Percentiles rank a stretch among this genome's conserved stretches.
These are phyloP conservation scores for Macrolepiota fuliginosa DNA, from an alignment of 768 basidiomycete species.

Conservation along the genomic window DNA sequence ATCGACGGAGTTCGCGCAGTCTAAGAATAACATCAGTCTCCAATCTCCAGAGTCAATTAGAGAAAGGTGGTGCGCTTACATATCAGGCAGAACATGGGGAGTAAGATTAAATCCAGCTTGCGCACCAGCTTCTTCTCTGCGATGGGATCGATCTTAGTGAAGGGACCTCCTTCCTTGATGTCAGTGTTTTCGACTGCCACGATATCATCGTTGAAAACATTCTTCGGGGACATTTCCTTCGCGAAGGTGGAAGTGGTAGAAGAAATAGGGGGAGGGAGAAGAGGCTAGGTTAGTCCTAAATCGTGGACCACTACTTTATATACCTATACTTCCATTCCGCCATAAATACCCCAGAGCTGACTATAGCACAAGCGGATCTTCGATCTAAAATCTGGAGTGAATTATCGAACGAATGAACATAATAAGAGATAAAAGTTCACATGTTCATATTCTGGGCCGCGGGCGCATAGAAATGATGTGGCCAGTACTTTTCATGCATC, in stretches of 20 bases:
- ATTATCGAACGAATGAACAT: neutral
- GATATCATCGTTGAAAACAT: neutral
- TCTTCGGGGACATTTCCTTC: neutral
- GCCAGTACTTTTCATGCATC: neutral
- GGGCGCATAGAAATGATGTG: neutral
- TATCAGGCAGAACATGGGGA: conserved; percentile 38
- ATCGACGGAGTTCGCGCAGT: conserved; percentile 37
- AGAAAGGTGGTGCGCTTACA: conserved; percentile 25
- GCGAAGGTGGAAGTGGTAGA: neutral
- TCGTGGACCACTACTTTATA: neutral
- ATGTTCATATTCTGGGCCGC: neutral
- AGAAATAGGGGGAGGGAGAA: too few relatives aligned
- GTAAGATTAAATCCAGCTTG: conserved; percentile 31
- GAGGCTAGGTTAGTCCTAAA: neutral
- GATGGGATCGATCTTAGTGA: conserved; percentile 26
- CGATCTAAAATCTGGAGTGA: neutral
- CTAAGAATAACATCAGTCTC: conserved; percentile 17
- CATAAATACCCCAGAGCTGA: neutral
- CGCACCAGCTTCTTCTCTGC: conserved; percentile 32
- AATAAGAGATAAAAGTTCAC: neutral
- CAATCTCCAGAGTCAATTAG: neutral
- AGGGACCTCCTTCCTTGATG: neutral
- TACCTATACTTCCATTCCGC: neutral
- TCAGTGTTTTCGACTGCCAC: conserved; percentile 1
- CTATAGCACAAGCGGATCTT: neutral